Base-by-base conservation (phyloP, 192 early-diverging fungal species). In the Coemansia sp. region DNA sequence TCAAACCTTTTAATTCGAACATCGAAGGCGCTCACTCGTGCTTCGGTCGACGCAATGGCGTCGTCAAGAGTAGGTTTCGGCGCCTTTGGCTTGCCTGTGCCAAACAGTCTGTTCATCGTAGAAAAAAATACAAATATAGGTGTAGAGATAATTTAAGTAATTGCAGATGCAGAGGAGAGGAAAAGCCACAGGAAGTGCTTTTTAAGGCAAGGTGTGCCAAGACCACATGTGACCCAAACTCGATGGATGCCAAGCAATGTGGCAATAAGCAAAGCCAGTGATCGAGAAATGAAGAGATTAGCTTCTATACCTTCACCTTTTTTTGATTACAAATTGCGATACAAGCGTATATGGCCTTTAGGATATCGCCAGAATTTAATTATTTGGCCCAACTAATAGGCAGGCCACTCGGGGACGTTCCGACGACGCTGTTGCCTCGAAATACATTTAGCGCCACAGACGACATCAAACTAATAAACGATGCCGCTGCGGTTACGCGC, bases 1-100 rank as follows among this genome's bases (percentile, higher is more conserved):
- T 99, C 98, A 17, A 96, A 87, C 75, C 95, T 94, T 55, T 89
- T 90, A 63, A 99, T 95, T 77, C 98, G 98, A 68, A 94, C 94
- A 62, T 95, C 94, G 3, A 98, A 92, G 5, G 91, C 87, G 70
- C 92, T 92, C 17, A 90, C 90, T 55, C 98, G 88, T 23, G 74
- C 71, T 69, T 99, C 97, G 15, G 94, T 97, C 88, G 73, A 78
- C 51, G 68, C 32, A 65, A 97, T 96, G 58, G 95, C 96, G 64
- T 95, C 94, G 39, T 82, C 77, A n/a, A 98, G 86, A 36, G 92
- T 94, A 14, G 94, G 91, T 68, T 93, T 94, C 23, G 94, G 92
- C 36, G 87, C 85, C 73, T 93, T 89, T 41, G 85, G 84, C 78
- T 95, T 97, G 53, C 85, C 76, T 19, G 93, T 89, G 27, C 96